These are phyloP conservation scores for Erysimum cheiri DNA, from an alignment of 441 rosid species.

Conservation along the genomic window DNA sequence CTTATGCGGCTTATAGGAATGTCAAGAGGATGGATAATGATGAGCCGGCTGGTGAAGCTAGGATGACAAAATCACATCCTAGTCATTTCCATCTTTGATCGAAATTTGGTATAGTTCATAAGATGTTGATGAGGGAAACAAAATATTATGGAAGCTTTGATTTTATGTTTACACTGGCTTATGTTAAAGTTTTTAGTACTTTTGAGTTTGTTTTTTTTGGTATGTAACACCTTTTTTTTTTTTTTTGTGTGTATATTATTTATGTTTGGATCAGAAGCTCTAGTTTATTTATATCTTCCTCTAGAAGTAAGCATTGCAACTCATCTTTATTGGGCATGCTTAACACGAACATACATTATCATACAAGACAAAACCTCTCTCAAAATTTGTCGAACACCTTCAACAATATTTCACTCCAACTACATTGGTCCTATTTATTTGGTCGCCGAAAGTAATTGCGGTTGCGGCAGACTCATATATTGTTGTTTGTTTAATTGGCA, in stretches of 20 bases:
- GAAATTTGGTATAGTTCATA: slow-evolving; percentile 21
- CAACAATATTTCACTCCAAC: no score
- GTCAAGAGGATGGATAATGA: slow-evolving; percentile 80
- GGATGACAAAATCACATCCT: slow-evolving; percentile 84
- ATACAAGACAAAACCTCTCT: no score
- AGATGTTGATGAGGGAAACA: slow-evolving; percentile 6
- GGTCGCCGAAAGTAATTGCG: no score
- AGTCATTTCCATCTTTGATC: slow-evolving; percentile 64
- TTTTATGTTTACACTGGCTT: slow-evolving; percentile 14
- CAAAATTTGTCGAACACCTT: no score
- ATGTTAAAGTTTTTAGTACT: slow-evolving; percentile 7
- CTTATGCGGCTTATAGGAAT: slow-evolving; percentile 83
- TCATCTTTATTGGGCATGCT: no score
- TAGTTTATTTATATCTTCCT: background rate
- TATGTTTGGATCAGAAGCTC: background rate
- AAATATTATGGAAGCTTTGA: background rate
- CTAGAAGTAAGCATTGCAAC: no score
- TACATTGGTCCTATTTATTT: no score
- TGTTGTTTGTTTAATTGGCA: no score
- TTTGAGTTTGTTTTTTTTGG: slow-evolving; percentile 21
- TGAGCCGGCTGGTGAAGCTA: slow-evolving; percentile 81
- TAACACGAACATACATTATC: no score
- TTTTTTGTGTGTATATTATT: slow-evolving; percentile 26
- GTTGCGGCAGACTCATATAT: no score
- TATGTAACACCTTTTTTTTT: slow-evolving; percentile 33